Base-by-base conservation (phyloP, 352 stramenopile species). In the Globisporangium abappressorium region DNA sequence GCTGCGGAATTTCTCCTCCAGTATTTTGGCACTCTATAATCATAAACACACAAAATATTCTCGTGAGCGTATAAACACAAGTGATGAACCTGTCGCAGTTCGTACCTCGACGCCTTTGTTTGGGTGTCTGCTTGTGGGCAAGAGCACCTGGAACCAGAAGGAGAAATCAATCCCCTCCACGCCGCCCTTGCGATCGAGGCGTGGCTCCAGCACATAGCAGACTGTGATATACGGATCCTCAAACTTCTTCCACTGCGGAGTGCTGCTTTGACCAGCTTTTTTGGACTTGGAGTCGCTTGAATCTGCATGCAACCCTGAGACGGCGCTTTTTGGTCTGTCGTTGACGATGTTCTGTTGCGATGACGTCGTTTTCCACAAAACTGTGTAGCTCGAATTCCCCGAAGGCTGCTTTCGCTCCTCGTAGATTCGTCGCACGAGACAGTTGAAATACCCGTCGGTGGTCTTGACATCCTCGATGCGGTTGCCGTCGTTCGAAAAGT, bases 361-460 rank as follows among this genome's bases (percentile, higher is more conserved):
- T 2, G 76, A 72, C 2, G 68, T 79, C 20, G 76, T 82, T 49
- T 82, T 81, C 76, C 76, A 82, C 34, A 82, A 57, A 28, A 80
- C 47, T 9, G 71, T 80, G 47, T 66, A 74, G 53, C 67, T 59
- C 5, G 70, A 69, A 18, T 28, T 15, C 3, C 49, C 57, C 5
- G 46, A 34, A 36, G 15, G 18, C 0, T 60, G 46, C 11, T 66
- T 71, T 24, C 62, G 66, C 26, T 69, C 38, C 6, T 79, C 71
- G n/a, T 74, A 66, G 18, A 78, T 76, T 34, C 75, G 75, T 7
- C 75, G 70, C 18, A 80, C 60, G 9, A 78, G 64, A 28, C 65
- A 76, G 24, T 71, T 63, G 28, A 78, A 82, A 34, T 69, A 69
- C 24, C 73, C 47, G 5, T 79, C 69, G 0, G 65, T 70, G 47